These are phyloP conservation scores for Ascochyta viciae-villosae DNA, from an alignment of 2,329 filamentous ascomycete species.

Conservation along the genomic window DNA sequence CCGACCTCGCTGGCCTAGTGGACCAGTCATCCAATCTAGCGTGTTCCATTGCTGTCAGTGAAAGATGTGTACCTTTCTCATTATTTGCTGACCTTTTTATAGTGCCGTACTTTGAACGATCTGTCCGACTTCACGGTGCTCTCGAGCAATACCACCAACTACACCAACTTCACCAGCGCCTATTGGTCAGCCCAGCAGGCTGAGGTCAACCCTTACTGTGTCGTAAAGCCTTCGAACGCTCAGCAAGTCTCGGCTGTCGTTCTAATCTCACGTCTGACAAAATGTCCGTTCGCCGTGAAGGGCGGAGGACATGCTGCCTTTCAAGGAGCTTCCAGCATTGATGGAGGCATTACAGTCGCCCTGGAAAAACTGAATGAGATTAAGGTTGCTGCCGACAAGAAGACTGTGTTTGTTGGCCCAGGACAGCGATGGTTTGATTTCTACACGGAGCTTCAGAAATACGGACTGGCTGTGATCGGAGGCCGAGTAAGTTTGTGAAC, in stretches of 20 bases:
- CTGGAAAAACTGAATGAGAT: slow-evolving; percentile 36
- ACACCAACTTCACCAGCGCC: slow-evolving; percentile 26
- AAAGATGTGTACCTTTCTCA: background rate
- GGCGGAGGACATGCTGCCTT: slow-evolving; percentile 40
- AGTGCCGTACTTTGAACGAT: slow-evolving; percentile 25
- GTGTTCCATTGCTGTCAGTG: slow-evolving; percentile 33
- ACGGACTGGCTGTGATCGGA: slow-evolving; percentile 38
- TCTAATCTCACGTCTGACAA: slow-evolving; percentile 31
- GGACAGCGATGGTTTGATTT: slow-evolving; percentile 47
- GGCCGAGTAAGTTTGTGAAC: slow-evolving; percentile 31
- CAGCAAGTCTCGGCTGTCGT: slow-evolving; percentile 29
- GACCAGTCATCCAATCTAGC: slow-evolving; percentile 12
- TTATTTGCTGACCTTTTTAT: background rate
- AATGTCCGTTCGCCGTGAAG: slow-evolving; percentile 52
- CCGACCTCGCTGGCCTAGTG: slow-evolving; percentile 19
- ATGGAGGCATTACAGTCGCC: slow-evolving; percentile 41
- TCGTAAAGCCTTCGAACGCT: slow-evolving; percentile 34
- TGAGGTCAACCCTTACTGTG: slow-evolving; percentile 32
- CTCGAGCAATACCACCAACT: slow-evolving; percentile 26
- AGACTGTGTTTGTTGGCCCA: slow-evolving; percentile 36
- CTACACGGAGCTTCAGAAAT: slow-evolving; percentile 39
- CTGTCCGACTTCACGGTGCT: slow-evolving; percentile 8
- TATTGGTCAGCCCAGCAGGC: slow-evolving; percentile 40
- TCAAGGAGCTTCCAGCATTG: slow-evolving; percentile 40
- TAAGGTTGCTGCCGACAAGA: slow-evolving; percentile 26